phyloP scores from a whole-genome alignment of 2,329 filamentous ascomycete species.

The Claviceps cyperi region DNA sequence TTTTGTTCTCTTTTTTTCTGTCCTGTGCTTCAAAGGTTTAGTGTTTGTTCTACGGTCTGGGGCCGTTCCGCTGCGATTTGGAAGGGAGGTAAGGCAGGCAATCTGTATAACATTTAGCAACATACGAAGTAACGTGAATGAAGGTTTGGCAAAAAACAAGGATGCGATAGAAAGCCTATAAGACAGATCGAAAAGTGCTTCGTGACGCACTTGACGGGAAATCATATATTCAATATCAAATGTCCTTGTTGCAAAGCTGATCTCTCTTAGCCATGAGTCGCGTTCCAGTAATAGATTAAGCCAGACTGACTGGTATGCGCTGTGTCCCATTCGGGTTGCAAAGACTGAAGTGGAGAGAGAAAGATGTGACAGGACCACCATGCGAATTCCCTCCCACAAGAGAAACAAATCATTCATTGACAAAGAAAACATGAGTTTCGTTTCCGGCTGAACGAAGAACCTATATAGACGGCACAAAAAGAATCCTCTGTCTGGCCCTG shows the following conservation, averaged over 20 bases:
- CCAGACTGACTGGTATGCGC: neutral
- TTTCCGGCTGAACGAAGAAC: constrained; percentile 5
- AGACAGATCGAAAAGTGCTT: neutral
- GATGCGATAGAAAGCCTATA: too few species aligned
- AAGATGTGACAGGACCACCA: neutral
- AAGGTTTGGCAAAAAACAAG: too few species aligned
- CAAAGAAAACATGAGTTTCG: constrained; percentile 6
- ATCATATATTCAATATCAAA: too few species aligned
- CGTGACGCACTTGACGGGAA: too few species aligned
- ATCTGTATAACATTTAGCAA: too few species aligned
- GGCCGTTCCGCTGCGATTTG: neutral
- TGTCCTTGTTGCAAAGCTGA: neutral
- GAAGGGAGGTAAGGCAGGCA: neutral
- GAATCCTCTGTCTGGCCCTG: neutral
- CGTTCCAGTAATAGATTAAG: neutral
- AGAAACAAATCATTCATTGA: neutral
- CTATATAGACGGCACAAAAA: constrained; percentile 8
- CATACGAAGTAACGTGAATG: too few species aligned
- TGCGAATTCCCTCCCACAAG: neutral
- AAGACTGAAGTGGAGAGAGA: too few species aligned
- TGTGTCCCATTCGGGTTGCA: too few species aligned
- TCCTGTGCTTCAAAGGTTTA: neutral
- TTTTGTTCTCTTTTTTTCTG: neutral
- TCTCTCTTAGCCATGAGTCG: neutral
- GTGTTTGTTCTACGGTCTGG: neutral